phyloP scores from a whole-genome alignment of 2,329 filamentous ascomycete genomes.

The Ophiocordyceps camponoti-floridani region DNA sequence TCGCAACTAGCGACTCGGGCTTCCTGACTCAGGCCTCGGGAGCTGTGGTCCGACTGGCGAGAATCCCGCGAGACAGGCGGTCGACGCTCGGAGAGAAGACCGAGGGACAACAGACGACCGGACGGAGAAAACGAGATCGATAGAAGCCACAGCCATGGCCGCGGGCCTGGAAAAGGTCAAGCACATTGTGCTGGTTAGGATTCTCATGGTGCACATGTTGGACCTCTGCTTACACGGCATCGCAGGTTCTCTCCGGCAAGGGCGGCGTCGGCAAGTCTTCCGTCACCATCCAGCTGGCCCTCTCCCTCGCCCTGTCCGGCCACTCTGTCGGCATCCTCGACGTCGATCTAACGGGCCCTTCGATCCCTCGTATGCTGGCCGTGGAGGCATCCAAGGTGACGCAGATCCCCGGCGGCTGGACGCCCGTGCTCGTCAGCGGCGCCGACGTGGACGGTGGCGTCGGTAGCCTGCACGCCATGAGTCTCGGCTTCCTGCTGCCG shows the following conservation, averaged over 20 bases:
- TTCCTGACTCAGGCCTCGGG: too few species aligned
- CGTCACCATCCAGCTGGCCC: conserved; percentile 87
- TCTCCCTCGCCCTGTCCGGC: conserved; percentile 71
- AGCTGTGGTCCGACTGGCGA: too few species aligned
- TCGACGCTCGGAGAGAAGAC: not conserved
- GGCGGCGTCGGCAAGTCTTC: conserved; percentile 96
- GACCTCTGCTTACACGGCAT: not conserved
- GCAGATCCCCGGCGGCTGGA: conserved; percentile 81
- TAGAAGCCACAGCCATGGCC: not conserved
- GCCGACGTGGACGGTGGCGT: conserved; percentile 30
- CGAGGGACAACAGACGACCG: not conserved
- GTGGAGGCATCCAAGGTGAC: conserved; percentile 80
- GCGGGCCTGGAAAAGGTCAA: conserved; percentile 40
- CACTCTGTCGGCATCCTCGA: conserved; percentile 89
- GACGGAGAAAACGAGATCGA: not conserved
- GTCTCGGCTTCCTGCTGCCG: conserved; percentile 74
- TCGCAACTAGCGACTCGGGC: too few species aligned
- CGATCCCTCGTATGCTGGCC: conserved; percentile 85
- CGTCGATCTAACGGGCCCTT: conserved; percentile 88
- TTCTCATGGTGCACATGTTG: not conserved
- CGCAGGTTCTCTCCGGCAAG: conserved; percentile 74
- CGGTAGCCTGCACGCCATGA: conserved; percentile 69
- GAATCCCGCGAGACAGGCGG: not conserved
- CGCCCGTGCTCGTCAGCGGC: conserved; percentile 70
- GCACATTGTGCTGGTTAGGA: conserved; percentile 54